Conservation (phyloP, 2,329 filamentous ascomycete genomes). For the Raffaelea deltoideospora region DNA sequence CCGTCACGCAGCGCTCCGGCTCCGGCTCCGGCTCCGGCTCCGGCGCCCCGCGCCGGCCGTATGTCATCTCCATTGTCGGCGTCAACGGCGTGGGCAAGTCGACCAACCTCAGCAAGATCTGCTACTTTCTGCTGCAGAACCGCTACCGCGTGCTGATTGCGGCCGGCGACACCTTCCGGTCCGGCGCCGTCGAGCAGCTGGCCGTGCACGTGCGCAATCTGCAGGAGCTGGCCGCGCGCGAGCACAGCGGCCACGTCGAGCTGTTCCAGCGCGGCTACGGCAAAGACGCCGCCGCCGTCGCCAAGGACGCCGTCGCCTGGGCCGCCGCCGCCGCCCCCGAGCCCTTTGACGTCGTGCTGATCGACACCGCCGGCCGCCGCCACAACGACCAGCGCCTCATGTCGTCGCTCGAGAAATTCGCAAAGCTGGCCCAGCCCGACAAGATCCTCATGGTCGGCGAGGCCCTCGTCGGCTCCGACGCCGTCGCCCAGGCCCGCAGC, state of each 20-base stretch:
- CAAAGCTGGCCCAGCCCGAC: conserved; percentile 86
- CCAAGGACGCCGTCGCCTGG: conserved; percentile 79
- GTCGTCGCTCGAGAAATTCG: conserved; percentile 94
- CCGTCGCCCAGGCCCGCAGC: conserved; percentile 87
- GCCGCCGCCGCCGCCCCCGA: conserved; percentile 59
- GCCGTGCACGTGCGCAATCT: conserved; percentile 90
- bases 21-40: too few species aligned
- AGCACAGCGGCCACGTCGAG: conserved; percentile 64
- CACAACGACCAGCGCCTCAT: conserved; percentile 95
- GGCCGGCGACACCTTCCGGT: conserved; percentile 92
- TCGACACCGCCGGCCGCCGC: conserved; percentile 86
- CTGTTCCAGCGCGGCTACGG: conserved; percentile 96
- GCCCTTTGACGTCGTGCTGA: conserved; percentile 82
- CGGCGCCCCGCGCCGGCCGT: conserved; percentile 56
- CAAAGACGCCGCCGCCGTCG: conserved; percentile 90
- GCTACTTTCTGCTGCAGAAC: conserved; percentile 95
- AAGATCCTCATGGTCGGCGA: conserved; percentile 93
- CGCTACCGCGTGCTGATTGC: conserved; percentile 90
- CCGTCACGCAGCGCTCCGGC: conserved; percentile 51
- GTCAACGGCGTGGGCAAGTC: conserved; percentile 98
- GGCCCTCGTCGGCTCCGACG: conserved; percentile 89
- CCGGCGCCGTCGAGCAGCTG: conserved; percentile 90
- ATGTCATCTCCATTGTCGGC: conserved; percentile 95
- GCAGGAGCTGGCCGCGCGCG: conserved; percentile 71
- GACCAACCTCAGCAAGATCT: conserved; percentile 94